Evolutionary conservation across 1,139 yeast species (phyloP).

Genomic region (Ogataea hybrid): DNA sequence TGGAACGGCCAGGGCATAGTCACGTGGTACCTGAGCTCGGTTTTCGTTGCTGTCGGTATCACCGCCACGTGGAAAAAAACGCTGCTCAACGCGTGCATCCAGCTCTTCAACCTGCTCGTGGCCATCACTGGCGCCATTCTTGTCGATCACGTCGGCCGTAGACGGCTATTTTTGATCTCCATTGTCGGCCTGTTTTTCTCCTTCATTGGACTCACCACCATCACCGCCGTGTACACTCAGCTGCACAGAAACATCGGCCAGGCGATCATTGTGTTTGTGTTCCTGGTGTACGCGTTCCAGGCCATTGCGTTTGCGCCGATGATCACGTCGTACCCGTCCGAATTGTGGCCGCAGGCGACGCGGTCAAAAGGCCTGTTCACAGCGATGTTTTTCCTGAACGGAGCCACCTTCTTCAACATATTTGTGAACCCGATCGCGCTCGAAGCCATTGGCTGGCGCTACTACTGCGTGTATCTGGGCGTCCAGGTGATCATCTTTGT

Average conservation of each 20-base stretch:
- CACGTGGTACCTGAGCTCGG: conserved; percentile 47
- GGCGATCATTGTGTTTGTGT: conserved; percentile 35
- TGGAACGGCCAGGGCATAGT: conserved; percentile 52
- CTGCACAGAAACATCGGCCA: conserved; percentile 27
- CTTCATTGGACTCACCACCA: conserved; percentile 34
- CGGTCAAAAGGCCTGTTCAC: conserved; percentile 45
- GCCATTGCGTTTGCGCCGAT: conserved; percentile 34
- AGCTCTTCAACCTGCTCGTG: conserved; percentile 40
- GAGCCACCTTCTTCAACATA: conserved; percentile 37
- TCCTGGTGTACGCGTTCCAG: conserved; percentile 34
- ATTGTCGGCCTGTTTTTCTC: too few species aligned
- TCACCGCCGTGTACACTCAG: conserved; percentile 34
- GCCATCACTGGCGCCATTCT: conserved; percentile 33
- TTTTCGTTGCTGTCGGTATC: conserved; percentile 48
- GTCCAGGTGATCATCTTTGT: conserved; percentile 10
- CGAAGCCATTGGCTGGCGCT: conserved; percentile 57
- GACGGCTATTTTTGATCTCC: conserved; percentile 43
- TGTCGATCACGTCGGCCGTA: conserved; percentile 36
- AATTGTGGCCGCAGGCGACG: conserved; percentile 43
- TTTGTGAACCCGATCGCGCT: conserved; percentile 60
- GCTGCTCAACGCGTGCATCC: conserved; percentile 42
- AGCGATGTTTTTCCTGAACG: conserved; percentile 33
- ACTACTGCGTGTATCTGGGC: conserved; percentile 48
- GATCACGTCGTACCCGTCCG: conserved; percentile 41
- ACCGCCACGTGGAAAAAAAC: conserved; percentile 43